These are phyloP conservation scores for Neurospora sp. DNA, from an alignment of 495 filamentous ascomycete genomes.

Conservation along the genomic window DNA sequence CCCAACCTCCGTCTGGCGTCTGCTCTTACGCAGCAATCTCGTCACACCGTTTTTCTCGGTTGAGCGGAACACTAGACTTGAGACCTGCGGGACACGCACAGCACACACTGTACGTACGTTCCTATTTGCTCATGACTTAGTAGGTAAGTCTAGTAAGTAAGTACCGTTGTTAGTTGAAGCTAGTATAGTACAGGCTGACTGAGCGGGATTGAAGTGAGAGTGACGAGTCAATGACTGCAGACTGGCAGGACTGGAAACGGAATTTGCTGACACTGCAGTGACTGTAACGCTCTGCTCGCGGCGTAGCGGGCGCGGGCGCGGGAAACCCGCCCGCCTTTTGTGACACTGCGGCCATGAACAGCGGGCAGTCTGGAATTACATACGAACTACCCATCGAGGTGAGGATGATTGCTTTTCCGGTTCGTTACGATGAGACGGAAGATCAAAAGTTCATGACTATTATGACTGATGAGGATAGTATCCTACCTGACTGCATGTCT, in stretches of 20 bases:
- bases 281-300: neutral
- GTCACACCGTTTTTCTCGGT: neutral
- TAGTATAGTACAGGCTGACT: neutral
- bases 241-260: neutral
- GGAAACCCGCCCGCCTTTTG: neutral
- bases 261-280: neutral
- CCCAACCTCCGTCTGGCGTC: neutral
- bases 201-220: neutral
- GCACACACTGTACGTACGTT: neutral
- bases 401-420: neutral
- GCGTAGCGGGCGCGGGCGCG: neutral
- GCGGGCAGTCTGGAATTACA: neutral
- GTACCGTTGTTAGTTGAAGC: neutral
- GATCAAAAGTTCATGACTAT: neutral
- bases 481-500: neutral
- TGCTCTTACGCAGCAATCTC: neutral
- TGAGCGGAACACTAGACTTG: neutral
- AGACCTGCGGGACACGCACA: neutral
- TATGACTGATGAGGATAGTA: neutral
- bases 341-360: neutral
- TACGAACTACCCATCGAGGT: neutral
- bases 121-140: neutral
- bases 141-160: neutral
- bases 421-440: neutral
- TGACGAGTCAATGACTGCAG: neutral